These are phyloP conservation scores for Diplocarpon rosae DNA, from an alignment of 2,329 filamentous ascomycete genomes.

Conservation along the genomic window DNA sequence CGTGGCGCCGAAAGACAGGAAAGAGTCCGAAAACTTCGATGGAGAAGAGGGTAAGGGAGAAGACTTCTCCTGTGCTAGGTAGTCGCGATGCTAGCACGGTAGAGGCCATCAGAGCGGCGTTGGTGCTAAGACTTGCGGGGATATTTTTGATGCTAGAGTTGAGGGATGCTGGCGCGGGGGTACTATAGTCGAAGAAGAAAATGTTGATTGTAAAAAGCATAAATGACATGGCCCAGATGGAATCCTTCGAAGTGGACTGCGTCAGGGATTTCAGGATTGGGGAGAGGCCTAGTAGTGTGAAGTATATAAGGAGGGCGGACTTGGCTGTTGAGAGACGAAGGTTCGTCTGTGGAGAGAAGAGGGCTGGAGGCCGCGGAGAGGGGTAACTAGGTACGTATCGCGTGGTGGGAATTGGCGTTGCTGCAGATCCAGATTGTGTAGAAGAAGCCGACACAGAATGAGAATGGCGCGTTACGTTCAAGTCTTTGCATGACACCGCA, in stretches of 20 bases:
- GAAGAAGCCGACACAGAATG: constrained; percentile 46
- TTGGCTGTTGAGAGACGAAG: constrained; percentile 73
- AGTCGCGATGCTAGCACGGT: constrained; percentile 87
- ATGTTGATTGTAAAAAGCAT: constrained; percentile 93
- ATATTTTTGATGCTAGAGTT: constrained; percentile 22
- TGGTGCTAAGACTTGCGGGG: constrained; percentile 68
- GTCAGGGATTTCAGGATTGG: constrained; percentile 97
- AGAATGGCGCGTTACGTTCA: constrained; percentile 29
- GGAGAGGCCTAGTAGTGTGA: constrained; percentile 78
- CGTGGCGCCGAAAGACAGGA: constrained; percentile 88
- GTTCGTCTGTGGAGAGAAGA: constrained; percentile 34
- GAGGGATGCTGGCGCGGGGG: constrained; percentile 44
- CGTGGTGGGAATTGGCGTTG: constrained; percentile 14
- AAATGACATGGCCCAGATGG: constrained; percentile 93
- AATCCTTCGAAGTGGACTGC: constrained; percentile 80
- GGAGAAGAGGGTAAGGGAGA: constrained; percentile 86
- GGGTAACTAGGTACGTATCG: constrained; percentile 25
- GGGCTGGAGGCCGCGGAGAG: constrained; percentile 18
- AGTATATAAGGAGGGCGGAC: constrained; percentile 87
- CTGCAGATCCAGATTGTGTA: constrained; percentile 33
- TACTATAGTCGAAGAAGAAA: constrained; percentile 92
- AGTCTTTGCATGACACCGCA: neutral
- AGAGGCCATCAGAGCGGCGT: constrained; percentile 91
- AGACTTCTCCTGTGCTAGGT: constrained; percentile 85
- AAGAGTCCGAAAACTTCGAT: constrained; percentile 97